phyloP scores from a whole-genome alignment of 371 early-diverging fungal species.

The Mucor sp. region DNA sequence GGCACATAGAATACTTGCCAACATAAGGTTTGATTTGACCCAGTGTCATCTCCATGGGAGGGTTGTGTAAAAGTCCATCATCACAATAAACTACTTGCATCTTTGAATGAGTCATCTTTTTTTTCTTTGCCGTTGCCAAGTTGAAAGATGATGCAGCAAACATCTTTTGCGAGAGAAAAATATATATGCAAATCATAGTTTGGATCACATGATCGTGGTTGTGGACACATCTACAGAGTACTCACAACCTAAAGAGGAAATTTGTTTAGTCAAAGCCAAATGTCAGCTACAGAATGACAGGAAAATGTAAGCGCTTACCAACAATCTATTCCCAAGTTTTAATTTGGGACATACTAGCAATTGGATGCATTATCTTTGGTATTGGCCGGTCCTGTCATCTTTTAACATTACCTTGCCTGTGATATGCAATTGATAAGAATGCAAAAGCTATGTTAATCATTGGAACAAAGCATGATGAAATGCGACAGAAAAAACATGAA shows the following conservation, averaged over 20 bases:
- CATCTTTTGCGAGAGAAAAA: not conserved
- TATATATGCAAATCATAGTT: not conserved
- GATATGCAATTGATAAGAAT: too few relatives aligned
- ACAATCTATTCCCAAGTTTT: too few relatives aligned
- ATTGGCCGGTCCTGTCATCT: too few relatives aligned
- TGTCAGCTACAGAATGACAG: not conserved
- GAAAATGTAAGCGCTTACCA: too few relatives aligned
- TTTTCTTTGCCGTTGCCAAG: not conserved
- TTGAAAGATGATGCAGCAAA: not conserved
- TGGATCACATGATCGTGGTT: not conserved
- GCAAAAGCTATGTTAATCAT: too few relatives aligned
- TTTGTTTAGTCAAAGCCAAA: not conserved
- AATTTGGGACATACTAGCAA: too few relatives aligned
- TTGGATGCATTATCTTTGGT: too few relatives aligned
- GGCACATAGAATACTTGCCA: slow-evolving; percentile 27
- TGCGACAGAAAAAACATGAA: too few relatives aligned
- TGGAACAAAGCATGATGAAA: too few relatives aligned
- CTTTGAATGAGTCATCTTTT: slow-evolving; percentile 5
- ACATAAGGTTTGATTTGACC: slow-evolving; percentile 35
- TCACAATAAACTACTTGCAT: slow-evolving; percentile 51
- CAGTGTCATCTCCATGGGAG: slow-evolving; percentile 40
- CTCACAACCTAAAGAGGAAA: slow-evolving; percentile 1
- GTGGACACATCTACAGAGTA: not conserved
- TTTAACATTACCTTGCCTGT: too few relatives aligned
- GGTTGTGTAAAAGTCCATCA: slow-evolving; percentile 46